A percentile compares a stretch with the other conserved stretches of the same genome.
Evolutionary conservation across 2,329 filamentous ascomycete species (phyloP).

Genomic region (Cladosporium sp.): DNA sequence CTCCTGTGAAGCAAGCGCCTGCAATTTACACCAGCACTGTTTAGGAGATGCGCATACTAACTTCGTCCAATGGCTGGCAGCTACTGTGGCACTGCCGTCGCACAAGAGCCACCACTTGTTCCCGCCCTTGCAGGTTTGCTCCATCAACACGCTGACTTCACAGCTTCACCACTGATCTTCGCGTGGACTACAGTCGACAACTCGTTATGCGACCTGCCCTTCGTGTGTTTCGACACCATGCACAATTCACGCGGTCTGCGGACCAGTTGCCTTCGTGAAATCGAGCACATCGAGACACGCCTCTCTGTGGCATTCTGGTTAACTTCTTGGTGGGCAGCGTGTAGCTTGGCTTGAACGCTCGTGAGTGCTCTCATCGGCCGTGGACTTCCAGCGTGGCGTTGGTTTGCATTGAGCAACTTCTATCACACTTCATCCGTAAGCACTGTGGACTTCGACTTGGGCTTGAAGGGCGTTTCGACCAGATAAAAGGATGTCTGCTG

Average conservation of each 20-base stretch:
- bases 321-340: not conserved
- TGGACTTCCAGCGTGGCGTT: not conserved
- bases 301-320: not conserved
- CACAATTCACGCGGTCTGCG: not conserved
- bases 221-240: not conserved
- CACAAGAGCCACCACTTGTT: not conserved
- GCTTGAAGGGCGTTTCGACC: not conserved
- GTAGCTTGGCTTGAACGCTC: slow-evolving; percentile 1
- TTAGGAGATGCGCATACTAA: not conserved
- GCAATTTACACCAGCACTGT: not conserved
- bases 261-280: not conserved
- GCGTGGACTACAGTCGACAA: not conserved
- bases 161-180: not conserved
- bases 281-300: not conserved
- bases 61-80: not conserved
- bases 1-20: slow-evolving; percentile 11
- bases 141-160: not conserved
- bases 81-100: not conserved
- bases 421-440: not conserved
- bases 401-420: not conserved
- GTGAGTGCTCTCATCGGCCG: not conserved
- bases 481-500: not conserved
- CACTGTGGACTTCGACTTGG: not conserved
- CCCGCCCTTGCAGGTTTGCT: not conserved
- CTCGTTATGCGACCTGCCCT: not conserved